Evolutionary conservation across 306 rosid species (phyloP).

Genomic region (Prinsepia uniflora): DNA sequence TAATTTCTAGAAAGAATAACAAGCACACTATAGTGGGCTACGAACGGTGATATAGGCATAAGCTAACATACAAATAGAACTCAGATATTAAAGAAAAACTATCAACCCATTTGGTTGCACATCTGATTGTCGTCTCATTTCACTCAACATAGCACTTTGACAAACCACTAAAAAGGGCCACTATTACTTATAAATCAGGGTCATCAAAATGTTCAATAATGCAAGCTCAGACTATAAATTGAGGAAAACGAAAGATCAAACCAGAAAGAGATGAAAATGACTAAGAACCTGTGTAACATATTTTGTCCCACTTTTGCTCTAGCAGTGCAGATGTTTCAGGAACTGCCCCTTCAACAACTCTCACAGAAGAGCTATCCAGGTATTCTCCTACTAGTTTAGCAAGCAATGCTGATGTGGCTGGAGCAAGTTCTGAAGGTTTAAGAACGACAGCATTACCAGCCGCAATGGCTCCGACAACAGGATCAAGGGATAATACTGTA

Average conservation of each 20-base stretch:
- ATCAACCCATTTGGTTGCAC: neutral
- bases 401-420: constrained; percentile 82
- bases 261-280: constrained; percentile 15
- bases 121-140: neutral
- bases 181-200: neutral
- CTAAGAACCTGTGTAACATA: constrained; percentile 83
- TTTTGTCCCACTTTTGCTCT: constrained; percentile 99
- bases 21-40: neutral
- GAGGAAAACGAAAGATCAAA: constrained; percentile 19
- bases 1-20: neutral
- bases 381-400: constrained; percentile 62
- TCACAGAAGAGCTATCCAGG: constrained; percentile 68
- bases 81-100: neutral
- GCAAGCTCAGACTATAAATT: constrained; percentile 10
- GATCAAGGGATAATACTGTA: constrained; percentile 87
- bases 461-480: constrained; percentile 94
- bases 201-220: constrained; percentile 15
- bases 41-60: neutral
- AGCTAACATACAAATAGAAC: neutral
- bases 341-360: constrained; percentile 85
- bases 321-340: constrained; percentile 77
- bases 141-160: neutral
- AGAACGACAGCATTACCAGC: constrained; percentile 95
- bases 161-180: neutral
- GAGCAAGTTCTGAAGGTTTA: constrained; percentile 91